phyloP scores from a whole-genome alignment of 2,329 filamentous ascomycete genomes.

The Colletotrichum limetticola region DNA sequence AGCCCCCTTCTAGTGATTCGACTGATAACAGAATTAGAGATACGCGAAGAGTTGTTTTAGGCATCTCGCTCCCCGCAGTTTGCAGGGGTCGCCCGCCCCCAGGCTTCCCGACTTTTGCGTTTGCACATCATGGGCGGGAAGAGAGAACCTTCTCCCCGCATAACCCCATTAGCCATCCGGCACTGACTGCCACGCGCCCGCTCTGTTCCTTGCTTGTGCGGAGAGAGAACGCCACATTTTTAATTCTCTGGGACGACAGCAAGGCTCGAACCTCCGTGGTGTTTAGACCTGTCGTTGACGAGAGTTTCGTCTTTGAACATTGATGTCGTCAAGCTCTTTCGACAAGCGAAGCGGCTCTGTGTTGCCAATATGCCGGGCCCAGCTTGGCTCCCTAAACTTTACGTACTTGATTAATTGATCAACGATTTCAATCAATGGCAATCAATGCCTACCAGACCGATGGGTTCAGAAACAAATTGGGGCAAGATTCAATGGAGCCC shows the following conservation, averaged over 20 bases:
- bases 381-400: conserved; percentile 15
- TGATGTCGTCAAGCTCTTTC: background rate
- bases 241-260: background rate
- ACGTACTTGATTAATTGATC: conserved; percentile 22
- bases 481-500: background rate
- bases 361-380: conserved; percentile 12
- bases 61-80: conserved; percentile 21
- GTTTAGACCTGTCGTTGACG: background rate
- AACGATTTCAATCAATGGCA: conserved; percentile 1
- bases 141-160: conserved; percentile 26
- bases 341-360: conserved; percentile 50
- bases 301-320: too few relatives aligned
- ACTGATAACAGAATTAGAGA: conserved; percentile 2
- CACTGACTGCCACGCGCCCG: conserved; percentile 24
- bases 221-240: background rate
- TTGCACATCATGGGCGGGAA: conserved; percentile 13
- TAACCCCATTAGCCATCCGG: conserved; percentile 22
- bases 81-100: conserved; percentile 10
- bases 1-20: background rate
- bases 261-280: too few relatives aligned
- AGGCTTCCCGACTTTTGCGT: conserved; percentile 7
- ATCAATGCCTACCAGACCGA: conserved; percentile 19
- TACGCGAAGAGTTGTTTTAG: background rate
- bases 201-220: conserved; percentile 18
- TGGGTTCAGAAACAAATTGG: conserved; percentile 11